phyloP scores from a whole-genome alignment of 2,329 filamentous ascomycete genomes.

The Phoma sp. region DNA sequence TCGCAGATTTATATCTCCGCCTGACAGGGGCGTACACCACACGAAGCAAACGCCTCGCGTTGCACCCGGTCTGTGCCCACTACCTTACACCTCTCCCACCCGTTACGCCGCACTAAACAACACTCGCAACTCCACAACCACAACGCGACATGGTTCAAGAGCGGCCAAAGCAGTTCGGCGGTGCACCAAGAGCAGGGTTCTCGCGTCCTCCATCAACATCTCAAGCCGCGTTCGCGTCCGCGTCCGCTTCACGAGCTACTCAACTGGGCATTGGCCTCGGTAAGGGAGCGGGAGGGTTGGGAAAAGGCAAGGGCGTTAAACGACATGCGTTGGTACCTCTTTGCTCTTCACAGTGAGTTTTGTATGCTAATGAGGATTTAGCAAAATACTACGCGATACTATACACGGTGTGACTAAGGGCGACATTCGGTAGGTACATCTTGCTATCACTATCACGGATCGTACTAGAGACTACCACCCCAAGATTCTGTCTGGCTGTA shows the following conservation, averaged over 20 bases:
- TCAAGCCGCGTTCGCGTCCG: not conserved
- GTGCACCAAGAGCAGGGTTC: slow-evolving; percentile 9
- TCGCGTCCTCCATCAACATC: not conserved
- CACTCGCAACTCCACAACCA: slow-evolving; percentile 1
- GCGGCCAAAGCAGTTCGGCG: slow-evolving; percentile 11
- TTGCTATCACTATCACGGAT: not conserved
- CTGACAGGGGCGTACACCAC: slow-evolving; percentile 15
- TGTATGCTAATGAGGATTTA: slow-evolving; percentile 20
- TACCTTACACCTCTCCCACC: not conserved
- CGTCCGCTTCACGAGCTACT: slow-evolving; percentile 15
- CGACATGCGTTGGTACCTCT: slow-evolving; percentile 33
- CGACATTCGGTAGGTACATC: slow-evolving; percentile 39
- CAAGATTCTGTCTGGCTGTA: too few relatives aligned
- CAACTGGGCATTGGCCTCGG: slow-evolving; percentile 30
- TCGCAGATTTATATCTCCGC: slow-evolving; percentile 14
- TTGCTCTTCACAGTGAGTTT: not conserved
- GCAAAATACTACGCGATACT: slow-evolving; percentile 42
- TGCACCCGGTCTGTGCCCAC: not conserved
- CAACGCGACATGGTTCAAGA: slow-evolving; percentile 9
- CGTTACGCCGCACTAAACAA: not conserved
- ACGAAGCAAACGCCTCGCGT: slow-evolving; percentile 15
- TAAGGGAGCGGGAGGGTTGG: slow-evolving; percentile 29
- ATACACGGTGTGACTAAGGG: slow-evolving; percentile 43
- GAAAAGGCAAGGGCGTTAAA: slow-evolving; percentile 27
- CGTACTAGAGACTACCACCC: not conserved